These are phyloP conservation scores for Moniliella sp. DNA, from an alignment of 1,284 basidiomycete genomes.

Conservation along the genomic window DNA sequence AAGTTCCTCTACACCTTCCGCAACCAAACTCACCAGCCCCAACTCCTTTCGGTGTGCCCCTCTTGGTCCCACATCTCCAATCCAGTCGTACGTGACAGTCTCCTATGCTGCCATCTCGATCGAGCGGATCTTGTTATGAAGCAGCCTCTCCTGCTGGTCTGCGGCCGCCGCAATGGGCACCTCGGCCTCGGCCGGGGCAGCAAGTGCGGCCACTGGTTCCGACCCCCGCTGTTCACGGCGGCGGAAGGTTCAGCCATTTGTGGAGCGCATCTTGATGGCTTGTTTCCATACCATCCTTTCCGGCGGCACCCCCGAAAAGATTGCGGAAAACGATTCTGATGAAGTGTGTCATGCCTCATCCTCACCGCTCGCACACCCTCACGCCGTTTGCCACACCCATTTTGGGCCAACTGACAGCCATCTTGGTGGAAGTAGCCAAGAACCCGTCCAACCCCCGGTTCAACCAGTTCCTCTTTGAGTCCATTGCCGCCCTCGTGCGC, in stretches of 20 bases:
- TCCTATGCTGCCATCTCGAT: constrained; percentile 37
- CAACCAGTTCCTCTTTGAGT: constrained; percentile 91
- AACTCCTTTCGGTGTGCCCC: constrained; percentile 73
- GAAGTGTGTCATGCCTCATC: constrained; percentile 89
- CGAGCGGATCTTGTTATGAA: constrained; percentile 45
- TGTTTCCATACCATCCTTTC: constrained; percentile 61
- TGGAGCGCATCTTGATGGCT: constrained; percentile 52
- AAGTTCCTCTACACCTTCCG: constrained; percentile 51
- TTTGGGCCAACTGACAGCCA: constrained; percentile 53
- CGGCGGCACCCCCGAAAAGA: constrained; percentile 67
- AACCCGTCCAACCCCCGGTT: constrained; percentile 95
- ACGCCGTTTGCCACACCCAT: constrained; percentile 49
- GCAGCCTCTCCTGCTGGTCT: no score
- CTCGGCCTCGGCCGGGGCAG: no score
- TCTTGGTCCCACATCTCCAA: constrained; percentile 59
- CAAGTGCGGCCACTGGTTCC: constrained; percentile 41
- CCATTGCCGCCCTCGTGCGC: constrained; percentile 71
- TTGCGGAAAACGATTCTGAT: constrained; percentile 94
- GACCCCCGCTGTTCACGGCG: constrained; percentile 44
- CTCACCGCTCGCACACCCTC: constrained; percentile 64
- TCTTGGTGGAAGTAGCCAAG: constrained; percentile 66
- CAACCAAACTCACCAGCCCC: constrained; percentile 68
- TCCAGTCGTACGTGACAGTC: constrained; percentile 34
- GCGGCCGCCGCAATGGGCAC: no score
- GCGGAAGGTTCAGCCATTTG: constrained; percentile 64